Base-by-base conservation (phyloP, 768 basidiomycete species). In the Sporobolomyces pararoseus region DNA sequence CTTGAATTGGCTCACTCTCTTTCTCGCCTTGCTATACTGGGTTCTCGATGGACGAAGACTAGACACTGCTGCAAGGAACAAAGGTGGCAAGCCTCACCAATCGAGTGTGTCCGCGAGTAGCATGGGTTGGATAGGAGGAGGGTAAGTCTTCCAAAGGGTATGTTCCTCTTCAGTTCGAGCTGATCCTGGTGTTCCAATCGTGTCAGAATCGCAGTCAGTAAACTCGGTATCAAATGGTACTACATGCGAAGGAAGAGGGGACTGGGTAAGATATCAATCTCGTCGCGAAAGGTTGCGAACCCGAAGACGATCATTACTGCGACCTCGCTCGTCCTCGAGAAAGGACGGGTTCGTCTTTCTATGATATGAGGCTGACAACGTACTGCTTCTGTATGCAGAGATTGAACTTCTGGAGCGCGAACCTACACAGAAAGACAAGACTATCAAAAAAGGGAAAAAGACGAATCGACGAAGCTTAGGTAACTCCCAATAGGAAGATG, bases 81-180 rank as follows among this genome's bases (percentile, higher is more conserved):
- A 31, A 50, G 9, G 39, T 9, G 39, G 39, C 10, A 42, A 42
- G 39, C 39, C 10, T 9, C 39, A 42, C 10, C 10, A 42, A 17
- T 14, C 21, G 21, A 47, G 46, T 23, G 21, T 17, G 3, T 32
- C 23, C 3, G 21, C 23, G 46, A 61, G 31, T 27, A 35, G 37
- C 14, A n/a, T 69, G 35, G 55, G 55, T 3, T 69, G 61, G 65
- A 31, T 60, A 1, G 65, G 65, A 1, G 65, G 44, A 66, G 65
- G n/a, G 65, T 66, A 49, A 59, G 65, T 53, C 21, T n/a, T n/a
- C n/a, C n/a, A n/a, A n/a, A n/a, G n/a, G n/a, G n/a, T n/a, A n/a
- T n/a, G n/a, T n/a, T n/a, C n/a, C n/a, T n/a, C n/a, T n/a, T n/a
- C n/a, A n/a, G n/a, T n/a, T n/a, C n/a, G 39, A 42, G 39, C 39